Percentiles rank a stretch among this genome's conserved stretches.
Conservation (phyloP, 441 rosid genomes). For the Erodium texanum region DNA sequence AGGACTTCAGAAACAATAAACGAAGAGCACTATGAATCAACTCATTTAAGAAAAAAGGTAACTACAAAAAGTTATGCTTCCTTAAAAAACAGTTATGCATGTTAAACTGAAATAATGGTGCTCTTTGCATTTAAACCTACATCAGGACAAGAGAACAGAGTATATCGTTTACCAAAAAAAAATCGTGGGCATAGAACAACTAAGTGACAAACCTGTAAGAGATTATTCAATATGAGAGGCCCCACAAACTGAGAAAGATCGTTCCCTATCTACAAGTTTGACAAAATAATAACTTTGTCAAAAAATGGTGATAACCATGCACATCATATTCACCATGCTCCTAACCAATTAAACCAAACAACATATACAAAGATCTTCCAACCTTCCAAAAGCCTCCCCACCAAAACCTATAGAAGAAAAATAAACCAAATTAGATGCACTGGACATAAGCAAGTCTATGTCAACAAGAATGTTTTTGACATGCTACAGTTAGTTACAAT, state of each 20-base stretch:
- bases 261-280: conserved; percentile 59
- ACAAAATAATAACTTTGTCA: conserved; percentile 17
- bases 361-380: conserved; percentile 16
- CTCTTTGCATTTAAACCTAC: conserved; percentile 5
- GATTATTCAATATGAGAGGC: conserved; percentile 77
- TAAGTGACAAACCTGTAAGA: conserved; percentile 60
- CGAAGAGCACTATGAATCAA: not conserved
- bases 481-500: too few species aligned
- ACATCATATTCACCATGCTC: conserved; percentile 8
- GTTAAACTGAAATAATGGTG: not conserved
- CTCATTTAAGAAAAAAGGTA: not conserved
- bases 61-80: not conserved
- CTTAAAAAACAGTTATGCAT: too few species aligned
- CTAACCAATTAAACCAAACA: conserved; percentile 10
- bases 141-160: conserved; percentile 6
- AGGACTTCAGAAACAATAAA: not conserved
- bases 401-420: conserved; percentile 65
- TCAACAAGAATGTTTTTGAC: too few species aligned
- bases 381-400: conserved; percentile 99
- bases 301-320: not conserved
- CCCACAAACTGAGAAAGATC: conserved; percentile 96
- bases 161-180: conserved; percentile 11
- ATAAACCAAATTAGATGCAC: conserved; percentile 17
- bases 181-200: conserved; percentile 12
- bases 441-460: not conserved